These are phyloP conservation scores for Athelia psychrophila DNA, from an alignment of 1,284 basidiomycete species.

Conservation along the genomic window DNA sequence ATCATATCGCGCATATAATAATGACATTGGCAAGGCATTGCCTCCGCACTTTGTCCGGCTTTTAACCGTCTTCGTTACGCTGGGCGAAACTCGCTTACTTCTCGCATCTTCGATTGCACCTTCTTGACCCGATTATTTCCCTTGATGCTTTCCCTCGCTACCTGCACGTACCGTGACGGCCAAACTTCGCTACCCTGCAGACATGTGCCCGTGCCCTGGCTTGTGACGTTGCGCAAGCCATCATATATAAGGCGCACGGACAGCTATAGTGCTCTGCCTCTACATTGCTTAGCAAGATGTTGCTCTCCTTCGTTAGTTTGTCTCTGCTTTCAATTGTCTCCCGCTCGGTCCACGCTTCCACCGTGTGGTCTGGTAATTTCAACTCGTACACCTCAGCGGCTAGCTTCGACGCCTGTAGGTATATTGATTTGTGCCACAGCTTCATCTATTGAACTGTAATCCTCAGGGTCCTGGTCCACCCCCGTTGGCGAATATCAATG, in stretches of 20 bases:
- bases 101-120: not conserved
- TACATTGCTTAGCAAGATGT: too few relatives aligned
- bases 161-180: too few relatives aligned
- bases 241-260: too few relatives aligned
- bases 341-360: conserved; percentile 18
- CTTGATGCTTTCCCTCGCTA: conserved; percentile 1
- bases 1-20: too few relatives aligned
- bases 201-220: too few relatives aligned
- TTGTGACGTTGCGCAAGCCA: too few relatives aligned
- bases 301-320: not conserved
- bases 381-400: conserved; percentile 43
- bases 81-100: too few relatives aligned
- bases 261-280: too few relatives aligned
- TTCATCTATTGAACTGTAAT: conserved; percentile 2
- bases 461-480: conserved; percentile 54
- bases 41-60: too few relatives aligned
- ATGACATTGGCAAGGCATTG: too few relatives aligned
- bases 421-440: not conserved
- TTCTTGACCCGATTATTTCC: not conserved
- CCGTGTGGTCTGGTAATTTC: conserved; percentile 50
- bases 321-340: conserved; percentile 14
- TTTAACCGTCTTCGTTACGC: too few relatives aligned
- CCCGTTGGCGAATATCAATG: conserved; percentile 59
- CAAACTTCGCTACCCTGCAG: too few relatives aligned
- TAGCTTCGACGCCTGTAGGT: conserved; percentile 54